Evolutionary conservation across 1,284 basidiomycete species (phyloP).

Genomic region (Moesziomyces sp.): DNA sequence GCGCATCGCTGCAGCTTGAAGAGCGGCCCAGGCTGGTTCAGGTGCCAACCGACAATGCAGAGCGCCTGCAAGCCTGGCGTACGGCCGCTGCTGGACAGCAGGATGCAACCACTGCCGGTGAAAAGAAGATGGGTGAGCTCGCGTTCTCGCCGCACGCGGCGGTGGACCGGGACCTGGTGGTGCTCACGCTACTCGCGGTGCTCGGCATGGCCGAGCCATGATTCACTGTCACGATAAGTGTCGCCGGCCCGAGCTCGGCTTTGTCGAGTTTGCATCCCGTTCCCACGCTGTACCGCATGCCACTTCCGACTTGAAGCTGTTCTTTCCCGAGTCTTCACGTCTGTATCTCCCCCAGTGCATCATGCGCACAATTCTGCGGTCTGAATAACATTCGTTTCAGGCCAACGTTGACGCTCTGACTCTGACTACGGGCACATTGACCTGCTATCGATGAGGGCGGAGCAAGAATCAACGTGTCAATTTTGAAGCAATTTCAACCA

Average conservation of each 20-base stretch:
- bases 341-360: too few relatives aligned
- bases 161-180: constrained; percentile 29
- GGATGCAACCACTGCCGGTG: neutral
- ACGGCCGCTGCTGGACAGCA: neutral
- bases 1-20: constrained; percentile 28
- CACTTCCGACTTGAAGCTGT: too few relatives aligned
- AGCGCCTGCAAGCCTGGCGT: neutral
- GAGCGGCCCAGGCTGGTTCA: neutral
- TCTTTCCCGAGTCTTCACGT: too few relatives aligned
- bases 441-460: too few relatives aligned
- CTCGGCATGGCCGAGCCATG: constrained; percentile 23
- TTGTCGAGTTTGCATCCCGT: neutral
- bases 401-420: too few relatives aligned
- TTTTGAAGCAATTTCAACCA: too few relatives aligned
- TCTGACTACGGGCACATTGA: too few relatives aligned
- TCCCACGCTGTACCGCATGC: neutral
- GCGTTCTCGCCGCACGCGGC: constrained; percentile 5
- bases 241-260: constrained; percentile 3
- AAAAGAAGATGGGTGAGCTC: constrained; percentile 27
- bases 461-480: too few relatives aligned
- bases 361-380: too few relatives aligned
- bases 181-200: constrained; percentile 34
- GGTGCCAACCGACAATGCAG: neutral
- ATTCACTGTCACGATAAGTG: neutral
- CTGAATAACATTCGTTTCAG: too few relatives aligned